Evolutionary conservation across 495 filamentous ascomycete species (phyloP).

Genomic region (Tuber microsphaerosporum): DNA sequence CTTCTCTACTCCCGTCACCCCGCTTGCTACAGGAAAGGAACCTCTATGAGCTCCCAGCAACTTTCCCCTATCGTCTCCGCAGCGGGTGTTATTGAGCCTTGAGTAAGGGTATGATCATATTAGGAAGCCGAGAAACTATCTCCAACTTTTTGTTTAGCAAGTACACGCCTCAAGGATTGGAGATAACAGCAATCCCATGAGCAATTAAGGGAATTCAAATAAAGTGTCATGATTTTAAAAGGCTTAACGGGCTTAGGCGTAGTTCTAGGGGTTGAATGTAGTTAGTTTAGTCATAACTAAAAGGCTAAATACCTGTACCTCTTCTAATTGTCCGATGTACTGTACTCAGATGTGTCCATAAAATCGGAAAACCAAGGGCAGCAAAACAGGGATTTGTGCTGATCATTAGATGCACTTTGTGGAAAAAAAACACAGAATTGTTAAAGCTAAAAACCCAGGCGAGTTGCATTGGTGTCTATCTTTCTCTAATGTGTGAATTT

Average conservation of each 20-base stretch:
- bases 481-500: no score
- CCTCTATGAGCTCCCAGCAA: not conserved
- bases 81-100: not conserved
- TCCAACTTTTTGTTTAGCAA: not conserved
- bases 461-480: no score
- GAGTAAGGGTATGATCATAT: not conserved
- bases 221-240: not conserved
- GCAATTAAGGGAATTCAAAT: not conserved
- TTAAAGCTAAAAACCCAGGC: no score
- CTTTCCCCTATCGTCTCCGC: not conserved
- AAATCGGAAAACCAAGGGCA: no score
- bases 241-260: not conserved
- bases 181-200: not conserved
- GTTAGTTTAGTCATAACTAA: not conserved
- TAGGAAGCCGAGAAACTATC: not conserved
- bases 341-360: no score
- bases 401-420: no score
- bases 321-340: not conserved
- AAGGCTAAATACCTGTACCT: not conserved
- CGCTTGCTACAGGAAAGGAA: not conserved
- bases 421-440: no score
- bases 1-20: not conserved
- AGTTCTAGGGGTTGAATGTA: not conserved
- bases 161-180: not conserved
- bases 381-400: no score